Percentiles rank a stretch among this genome's conserved stretches.
Evolutionary conservation across 2,329 filamentous ascomycete genomes (phyloP).

Genomic region (Passalora sequoiae): DNA sequence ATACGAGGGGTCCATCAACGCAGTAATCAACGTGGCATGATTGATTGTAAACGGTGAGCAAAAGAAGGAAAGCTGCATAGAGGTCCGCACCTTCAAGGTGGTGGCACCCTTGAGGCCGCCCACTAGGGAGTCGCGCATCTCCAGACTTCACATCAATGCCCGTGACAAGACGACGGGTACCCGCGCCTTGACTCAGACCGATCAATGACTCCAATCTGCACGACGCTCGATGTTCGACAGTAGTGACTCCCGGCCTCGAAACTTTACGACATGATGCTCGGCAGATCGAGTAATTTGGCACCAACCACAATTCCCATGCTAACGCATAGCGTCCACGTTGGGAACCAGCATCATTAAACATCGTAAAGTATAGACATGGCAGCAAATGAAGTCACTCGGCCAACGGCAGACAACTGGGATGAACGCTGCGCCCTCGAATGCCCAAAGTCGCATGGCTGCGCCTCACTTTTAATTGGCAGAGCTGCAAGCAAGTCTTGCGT

Average conservation of each 20-base stretch:
- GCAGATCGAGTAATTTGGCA: slow-evolving; percentile 1
- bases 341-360: no score
- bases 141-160: no score
- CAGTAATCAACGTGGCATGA: no score
- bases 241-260: not conserved
- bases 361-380: no score
- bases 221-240: not conserved
- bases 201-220: not conserved
- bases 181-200: slow-evolving; percentile 3
- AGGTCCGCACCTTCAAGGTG: no score
- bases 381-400: not conserved
- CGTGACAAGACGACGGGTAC: not conserved
- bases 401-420: not conserved
- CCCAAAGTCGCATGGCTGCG: slow-evolving; percentile 1
- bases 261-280: not conserved
- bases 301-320: no score
- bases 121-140: no score
- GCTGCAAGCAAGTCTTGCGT: slow-evolving; percentile 4
- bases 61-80: no score
- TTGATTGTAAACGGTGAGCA: no score
- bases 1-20: no score
- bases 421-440: slow-evolving; percentile 4
- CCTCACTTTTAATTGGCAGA: slow-evolving; percentile 3
- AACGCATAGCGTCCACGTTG: not conserved
- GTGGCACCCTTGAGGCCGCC: no score